A percentile compares a stretch with the other conserved stretches of the same genome.
Evolutionary conservation across 768 basidiomycete genomes (phyloP).

Genomic region (Boletus pseudopeckii): DNA sequence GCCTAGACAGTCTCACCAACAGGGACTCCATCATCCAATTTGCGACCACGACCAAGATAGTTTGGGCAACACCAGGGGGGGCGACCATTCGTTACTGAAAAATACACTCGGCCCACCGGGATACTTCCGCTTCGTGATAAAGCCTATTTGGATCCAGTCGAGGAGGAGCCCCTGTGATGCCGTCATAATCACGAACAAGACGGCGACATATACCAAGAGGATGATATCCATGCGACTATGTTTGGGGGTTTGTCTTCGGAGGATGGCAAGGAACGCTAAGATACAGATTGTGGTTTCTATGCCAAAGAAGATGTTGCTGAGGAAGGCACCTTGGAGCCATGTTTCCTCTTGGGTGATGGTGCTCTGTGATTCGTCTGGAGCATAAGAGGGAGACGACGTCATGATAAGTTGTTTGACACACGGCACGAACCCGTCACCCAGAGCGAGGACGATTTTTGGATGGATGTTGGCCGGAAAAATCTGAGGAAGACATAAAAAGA

Average conservation of each 20-base stretch:
- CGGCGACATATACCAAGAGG: conserved; percentile 1
- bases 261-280: conserved; percentile 1
- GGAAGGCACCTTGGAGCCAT: conserved; percentile 9
- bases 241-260: not conserved
- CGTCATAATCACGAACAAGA: conserved; percentile 14
- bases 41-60: not conserved
- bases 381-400: not conserved
- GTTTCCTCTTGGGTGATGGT: conserved; percentile 8
- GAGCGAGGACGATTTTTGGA: not conserved
- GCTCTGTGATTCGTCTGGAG: not conserved
- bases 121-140: conserved; percentile 27
- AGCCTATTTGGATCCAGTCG: conserved; percentile 22
- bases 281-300: conserved; percentile 2
- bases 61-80: not conserved
- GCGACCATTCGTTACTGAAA: conserved; percentile 10
- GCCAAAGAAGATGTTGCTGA: conserved; percentile 13
- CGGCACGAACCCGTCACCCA: not conserved
- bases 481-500: no score
- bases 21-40: no score
- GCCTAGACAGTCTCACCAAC: no score
- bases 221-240: not conserved
- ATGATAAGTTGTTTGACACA: not conserved
- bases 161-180: conserved; percentile 4
- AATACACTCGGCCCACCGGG: conserved; percentile 29
- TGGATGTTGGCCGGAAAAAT: not conserved